Conservation (phyloP, 2,329 filamentous ascomycete species). For the Cladosporium oxysporum region DNA sequence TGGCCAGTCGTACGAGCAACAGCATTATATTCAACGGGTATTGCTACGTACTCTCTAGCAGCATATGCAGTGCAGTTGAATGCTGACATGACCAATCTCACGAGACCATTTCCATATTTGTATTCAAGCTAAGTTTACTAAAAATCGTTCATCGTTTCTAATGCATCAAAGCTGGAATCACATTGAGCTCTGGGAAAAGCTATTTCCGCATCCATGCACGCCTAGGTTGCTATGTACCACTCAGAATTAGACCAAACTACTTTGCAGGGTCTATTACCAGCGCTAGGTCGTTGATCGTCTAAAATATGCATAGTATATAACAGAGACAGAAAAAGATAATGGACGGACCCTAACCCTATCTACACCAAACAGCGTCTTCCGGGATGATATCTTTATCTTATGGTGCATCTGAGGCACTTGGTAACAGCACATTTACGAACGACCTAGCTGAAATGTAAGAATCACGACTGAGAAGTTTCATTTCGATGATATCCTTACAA, state of each 20-base stretch:
- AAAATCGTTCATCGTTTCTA: no score
- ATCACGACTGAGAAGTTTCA: neutral
- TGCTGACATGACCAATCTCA: no score
- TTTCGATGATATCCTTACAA: neutral
- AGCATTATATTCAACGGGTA: no score
- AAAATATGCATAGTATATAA: neutral
- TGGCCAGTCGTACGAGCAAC: no score
- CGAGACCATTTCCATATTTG: no score
- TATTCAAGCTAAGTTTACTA: no score
- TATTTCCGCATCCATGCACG: no score
- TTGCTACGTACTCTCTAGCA: no score
- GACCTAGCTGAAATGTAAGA: neutral
- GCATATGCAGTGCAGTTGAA: no score
- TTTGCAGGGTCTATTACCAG: neutral
- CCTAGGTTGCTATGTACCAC: neutral
- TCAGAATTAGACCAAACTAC: neutral
- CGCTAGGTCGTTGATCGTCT: fast-evolving
- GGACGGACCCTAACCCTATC: neutral
- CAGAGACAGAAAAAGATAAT: neutral
- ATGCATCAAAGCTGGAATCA: no score
- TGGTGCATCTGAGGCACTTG: neutral
- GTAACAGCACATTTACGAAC: neutral
- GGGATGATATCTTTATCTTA: neutral
- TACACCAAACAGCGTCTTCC: neutral
- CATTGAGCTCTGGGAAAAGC: no score